Conservation (phyloP, 306 rosid species). For the Carpinus viminea region DNA sequence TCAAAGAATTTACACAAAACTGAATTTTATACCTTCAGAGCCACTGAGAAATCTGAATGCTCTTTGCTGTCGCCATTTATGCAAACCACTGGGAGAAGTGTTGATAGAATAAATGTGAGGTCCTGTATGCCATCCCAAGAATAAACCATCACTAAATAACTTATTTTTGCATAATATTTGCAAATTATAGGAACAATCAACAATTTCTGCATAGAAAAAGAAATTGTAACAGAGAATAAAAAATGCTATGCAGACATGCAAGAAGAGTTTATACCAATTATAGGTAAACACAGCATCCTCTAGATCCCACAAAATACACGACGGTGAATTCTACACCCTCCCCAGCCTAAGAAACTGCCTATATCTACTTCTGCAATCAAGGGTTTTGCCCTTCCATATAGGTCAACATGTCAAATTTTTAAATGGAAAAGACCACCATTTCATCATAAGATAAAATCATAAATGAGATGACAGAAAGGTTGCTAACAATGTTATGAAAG, state of each 20-base stretch:
- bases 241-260: background rate
- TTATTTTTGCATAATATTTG: background rate
- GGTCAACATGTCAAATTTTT: background rate
- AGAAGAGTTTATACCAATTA: background rate
- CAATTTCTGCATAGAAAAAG: background rate
- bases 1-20: constrained; percentile 25
- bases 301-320: background rate
- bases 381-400: background rate
- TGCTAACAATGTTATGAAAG: too few species aligned
- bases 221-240: background rate
- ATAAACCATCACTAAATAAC: constrained; percentile 14
- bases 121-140: constrained; percentile 55
- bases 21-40: constrained; percentile 65
- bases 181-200: background rate
- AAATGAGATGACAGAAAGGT: background rate
- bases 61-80: constrained; percentile 75
- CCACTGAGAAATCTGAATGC: constrained; percentile 72
- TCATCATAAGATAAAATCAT: background rate
- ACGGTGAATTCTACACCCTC: background rate
- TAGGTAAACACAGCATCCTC: background rate
- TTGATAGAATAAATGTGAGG: constrained; percentile 62
- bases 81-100: constrained; percentile 80
- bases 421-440: background rate
- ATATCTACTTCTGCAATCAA: background rate
- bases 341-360: background rate